Conservation (phyloP, 352 stramenopile species). For the Phytophthora citrophthora region DNA sequence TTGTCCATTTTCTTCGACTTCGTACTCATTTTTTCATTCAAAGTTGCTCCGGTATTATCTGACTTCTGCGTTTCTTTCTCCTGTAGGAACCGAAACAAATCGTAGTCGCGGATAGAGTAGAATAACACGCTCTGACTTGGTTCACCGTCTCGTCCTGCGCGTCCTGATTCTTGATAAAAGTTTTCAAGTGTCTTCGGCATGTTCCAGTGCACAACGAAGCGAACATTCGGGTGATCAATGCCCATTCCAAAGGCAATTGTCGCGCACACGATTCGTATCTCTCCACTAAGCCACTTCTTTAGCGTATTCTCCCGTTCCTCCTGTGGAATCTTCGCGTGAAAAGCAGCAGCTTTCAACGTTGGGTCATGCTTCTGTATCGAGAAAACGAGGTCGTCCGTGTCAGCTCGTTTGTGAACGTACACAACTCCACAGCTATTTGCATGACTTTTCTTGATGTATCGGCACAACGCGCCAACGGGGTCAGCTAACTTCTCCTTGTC, state of each 20-base stretch:
- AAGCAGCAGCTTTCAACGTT: slow-evolving; percentile 43
- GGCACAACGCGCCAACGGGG: slow-evolving; percentile 41
- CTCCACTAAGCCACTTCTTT: slow-evolving; percentile 50
- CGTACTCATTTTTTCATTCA: slow-evolving; percentile 3
- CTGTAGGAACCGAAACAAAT: slow-evolving; percentile 55
- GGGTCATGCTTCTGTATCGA: slow-evolving; percentile 35
- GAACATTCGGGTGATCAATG: slow-evolving; percentile 92
- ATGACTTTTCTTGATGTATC: slow-evolving; percentile 55
- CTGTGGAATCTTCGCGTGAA: slow-evolving; percentile 59
- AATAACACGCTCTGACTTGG: slow-evolving; percentile 87
- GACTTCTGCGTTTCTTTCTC: slow-evolving; percentile 35
- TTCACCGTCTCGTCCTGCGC: slow-evolving; percentile 93
- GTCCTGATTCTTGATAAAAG: slow-evolving; percentile 97
- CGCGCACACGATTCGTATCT: slow-evolving; percentile 85
- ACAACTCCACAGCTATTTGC: slow-evolving; percentile 41
- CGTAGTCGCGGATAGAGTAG: slow-evolving; percentile 64
- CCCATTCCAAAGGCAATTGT: slow-evolving; percentile 95
- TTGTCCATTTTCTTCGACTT: slow-evolving; percentile 15
- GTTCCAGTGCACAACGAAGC: slow-evolving; percentile 92
- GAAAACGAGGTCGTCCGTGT: slow-evolving; percentile 54
- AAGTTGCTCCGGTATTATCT: neutral
- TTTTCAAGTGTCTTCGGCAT: slow-evolving; percentile 92
- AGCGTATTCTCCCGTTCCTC: slow-evolving; percentile 48
- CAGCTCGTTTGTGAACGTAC: slow-evolving; percentile 64
- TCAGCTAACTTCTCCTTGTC: slow-evolving; percentile 59